phyloP scores from a whole-genome alignment of 148 eudicot genomes.

The Arctostaphylos glauca region DNA sequence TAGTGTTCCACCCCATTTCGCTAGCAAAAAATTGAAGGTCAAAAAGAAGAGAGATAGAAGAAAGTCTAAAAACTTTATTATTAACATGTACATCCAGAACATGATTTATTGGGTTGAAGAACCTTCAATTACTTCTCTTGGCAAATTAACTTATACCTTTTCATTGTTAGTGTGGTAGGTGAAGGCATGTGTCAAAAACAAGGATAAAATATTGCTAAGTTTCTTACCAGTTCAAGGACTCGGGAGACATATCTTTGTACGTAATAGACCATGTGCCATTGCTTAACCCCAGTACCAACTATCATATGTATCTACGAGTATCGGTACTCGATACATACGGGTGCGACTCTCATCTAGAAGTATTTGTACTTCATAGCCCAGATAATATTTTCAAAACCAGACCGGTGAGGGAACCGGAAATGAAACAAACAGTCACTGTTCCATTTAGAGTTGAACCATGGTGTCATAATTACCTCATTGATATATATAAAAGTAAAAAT shows the following conservation, averaged over 20 bases:
- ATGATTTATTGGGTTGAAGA: not conserved
- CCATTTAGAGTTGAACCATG: too few relatives aligned
- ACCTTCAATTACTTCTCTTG: not conserved
- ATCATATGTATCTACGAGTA: not conserved
- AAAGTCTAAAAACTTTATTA: not conserved
- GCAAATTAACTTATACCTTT: too few relatives aligned
- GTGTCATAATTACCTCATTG: too few relatives aligned
- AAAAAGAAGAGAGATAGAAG: not conserved
- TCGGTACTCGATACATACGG: too few relatives aligned
- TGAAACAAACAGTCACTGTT: too few relatives aligned
- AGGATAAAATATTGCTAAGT: not conserved
- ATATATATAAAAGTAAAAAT: too few relatives aligned
- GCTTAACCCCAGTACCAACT: constrained; percentile 1
- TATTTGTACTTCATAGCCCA: too few relatives aligned
- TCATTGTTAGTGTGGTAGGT: not conserved
- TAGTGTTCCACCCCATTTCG: not conserved
- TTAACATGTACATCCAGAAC: not conserved
- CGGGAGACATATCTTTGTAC: not conserved
- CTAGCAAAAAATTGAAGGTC: not conserved
- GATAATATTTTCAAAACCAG: too few relatives aligned
- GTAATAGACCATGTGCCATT: not conserved
- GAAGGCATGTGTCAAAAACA: not conserved
- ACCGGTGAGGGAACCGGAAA: too few relatives aligned
- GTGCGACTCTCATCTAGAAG: too few relatives aligned
- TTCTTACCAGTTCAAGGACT: not conserved